phyloP scores from a whole-genome alignment of 257 asterid genomes.

The Solanum pinnatisectum region DNA sequence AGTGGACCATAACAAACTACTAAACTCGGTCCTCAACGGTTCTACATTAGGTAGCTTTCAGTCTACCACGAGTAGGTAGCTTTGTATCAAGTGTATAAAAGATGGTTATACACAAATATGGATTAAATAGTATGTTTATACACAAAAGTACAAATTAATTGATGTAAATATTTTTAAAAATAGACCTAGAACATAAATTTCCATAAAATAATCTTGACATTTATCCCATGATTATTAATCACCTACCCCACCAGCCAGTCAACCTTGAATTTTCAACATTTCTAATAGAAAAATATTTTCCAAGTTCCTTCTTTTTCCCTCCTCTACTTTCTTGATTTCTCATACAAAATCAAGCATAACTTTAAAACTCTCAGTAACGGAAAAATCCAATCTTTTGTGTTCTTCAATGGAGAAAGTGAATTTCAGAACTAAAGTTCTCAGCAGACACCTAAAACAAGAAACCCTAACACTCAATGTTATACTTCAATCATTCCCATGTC shows the following conservation, averaged over 20 bases:
- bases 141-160: rapidly evolving
- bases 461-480: conserved; percentile 2
- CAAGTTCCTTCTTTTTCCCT: background rate
- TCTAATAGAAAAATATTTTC: background rate
- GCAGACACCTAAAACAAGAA: conserved; percentile 49
- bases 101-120: too few relatives aligned
- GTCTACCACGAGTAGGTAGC: too few relatives aligned
- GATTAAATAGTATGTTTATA: too few relatives aligned
- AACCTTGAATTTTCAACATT: background rate
- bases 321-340: background rate
- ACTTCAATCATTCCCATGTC: conserved; percentile 46
- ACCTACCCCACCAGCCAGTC: background rate
- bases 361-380: background rate
- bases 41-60: too few relatives aligned
- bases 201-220: background rate
- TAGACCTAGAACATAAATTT: too few relatives aligned
- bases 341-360: background rate
- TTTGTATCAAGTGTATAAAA: too few relatives aligned
- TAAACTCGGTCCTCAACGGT: too few relatives aligned
- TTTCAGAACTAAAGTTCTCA: conserved; percentile 57
- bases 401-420: conserved; percentile 46
- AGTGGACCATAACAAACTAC: too few relatives aligned
- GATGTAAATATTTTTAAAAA: too few relatives aligned
- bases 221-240: background rate
- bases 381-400: background rate